phyloP scores from a whole-genome alignment of 2,329 filamentous ascomycete genomes.

The Botryotinia calthae region DNA sequence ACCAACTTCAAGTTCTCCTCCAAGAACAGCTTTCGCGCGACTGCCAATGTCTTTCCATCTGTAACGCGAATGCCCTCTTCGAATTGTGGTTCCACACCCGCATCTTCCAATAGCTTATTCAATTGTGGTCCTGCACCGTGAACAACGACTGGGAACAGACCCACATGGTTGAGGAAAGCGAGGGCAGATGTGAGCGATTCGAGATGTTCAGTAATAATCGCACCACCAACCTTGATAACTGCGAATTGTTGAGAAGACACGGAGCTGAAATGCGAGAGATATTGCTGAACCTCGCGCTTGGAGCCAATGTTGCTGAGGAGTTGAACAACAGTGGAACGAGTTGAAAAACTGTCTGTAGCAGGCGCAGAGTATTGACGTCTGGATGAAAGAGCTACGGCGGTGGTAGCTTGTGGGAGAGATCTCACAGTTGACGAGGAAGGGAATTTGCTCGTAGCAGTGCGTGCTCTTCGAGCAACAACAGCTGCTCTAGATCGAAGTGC shows the following conservation, averaged over 20 bases:
- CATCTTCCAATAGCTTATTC: conserved; percentile 84
- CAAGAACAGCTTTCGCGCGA: conserved; percentile 89
- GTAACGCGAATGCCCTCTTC: conserved; percentile 96
- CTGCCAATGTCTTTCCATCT: conserved; percentile 87
- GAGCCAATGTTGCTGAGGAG: conserved; percentile 94
- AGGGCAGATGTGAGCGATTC: conserved; percentile 87
- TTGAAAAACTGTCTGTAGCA: conserved; percentile 42
- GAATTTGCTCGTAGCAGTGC: conserved; percentile 31
- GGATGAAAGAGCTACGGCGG: conserved; percentile 29
- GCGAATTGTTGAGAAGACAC: conserved; percentile 96
- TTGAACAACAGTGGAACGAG: conserved; percentile 80
- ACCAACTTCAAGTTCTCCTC: conserved; percentile 94
- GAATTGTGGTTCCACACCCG: conserved; percentile 91
- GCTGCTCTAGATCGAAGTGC: conserved; percentile 37
- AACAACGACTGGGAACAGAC: conserved; percentile 90
- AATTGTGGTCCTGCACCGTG: conserved; percentile 94
- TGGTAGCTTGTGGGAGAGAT: conserved; percentile 34
- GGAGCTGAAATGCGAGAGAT: conserved; percentile 94
- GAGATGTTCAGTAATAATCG: conserved; percentile 90
- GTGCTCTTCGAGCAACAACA: conserved; percentile 36
- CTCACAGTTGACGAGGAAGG: conserved; percentile 28
- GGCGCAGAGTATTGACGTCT: conserved; percentile 37
- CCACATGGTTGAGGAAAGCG: conserved; percentile 90
- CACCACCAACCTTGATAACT: conserved; percentile 96
- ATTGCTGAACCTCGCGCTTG: conserved; percentile 94